Evolutionary conservation across 2,329 filamentous ascomycete genomes (phyloP), one percentile per base, ranked within the genome.

Genomic region (Zelopaecilomyces penicillatus): DNA sequence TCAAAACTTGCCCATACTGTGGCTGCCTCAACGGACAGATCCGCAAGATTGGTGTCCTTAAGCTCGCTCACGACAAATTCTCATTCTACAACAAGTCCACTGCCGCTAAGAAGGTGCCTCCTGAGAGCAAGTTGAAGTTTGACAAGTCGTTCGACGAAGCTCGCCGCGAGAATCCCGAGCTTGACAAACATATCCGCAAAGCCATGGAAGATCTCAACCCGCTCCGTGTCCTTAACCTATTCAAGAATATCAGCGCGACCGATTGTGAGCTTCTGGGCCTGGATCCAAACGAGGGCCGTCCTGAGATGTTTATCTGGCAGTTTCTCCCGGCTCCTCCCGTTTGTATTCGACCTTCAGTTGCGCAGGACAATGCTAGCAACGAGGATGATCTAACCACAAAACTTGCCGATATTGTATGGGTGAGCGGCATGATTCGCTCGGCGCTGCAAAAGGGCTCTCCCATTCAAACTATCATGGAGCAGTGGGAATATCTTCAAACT

Each of bases 251-350:
- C 45, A 83, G 81, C 9, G 78, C 85, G 3, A 78, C 80, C 6
- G 93, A 98, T 62, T 95, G 91, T 61, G 90, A 97, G 63, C 74
- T 98, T 26, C 73, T 98, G 1, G 91, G 91, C 4, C 78, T 98
- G 56, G 83, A 96, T 57, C 87, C 90, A 1, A 75, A 79, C 10
- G 89, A 95, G 55, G 88, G 88, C 8, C 78, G 90, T 12, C 93
- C 93, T 0, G 93, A 98, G 62, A 95, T 95, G 82, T 94, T 97
- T 63, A 80, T 98, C 37, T 98, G 93, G 93, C 90, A 95, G 60
- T 95, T 89, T 58, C 76, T 98, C 32, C 93, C 93, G 1, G 91
- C 91, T 1, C 91, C 93, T 1, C 93, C 93, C 0, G 87, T 97
- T 5, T 94, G 88, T 54, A 95, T 98, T 56, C 78, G 93, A 47